Evolutionary conservation across 495 filamentous ascomycete species (phyloP).

Genomic region (Penicillium desertorum): DNA sequence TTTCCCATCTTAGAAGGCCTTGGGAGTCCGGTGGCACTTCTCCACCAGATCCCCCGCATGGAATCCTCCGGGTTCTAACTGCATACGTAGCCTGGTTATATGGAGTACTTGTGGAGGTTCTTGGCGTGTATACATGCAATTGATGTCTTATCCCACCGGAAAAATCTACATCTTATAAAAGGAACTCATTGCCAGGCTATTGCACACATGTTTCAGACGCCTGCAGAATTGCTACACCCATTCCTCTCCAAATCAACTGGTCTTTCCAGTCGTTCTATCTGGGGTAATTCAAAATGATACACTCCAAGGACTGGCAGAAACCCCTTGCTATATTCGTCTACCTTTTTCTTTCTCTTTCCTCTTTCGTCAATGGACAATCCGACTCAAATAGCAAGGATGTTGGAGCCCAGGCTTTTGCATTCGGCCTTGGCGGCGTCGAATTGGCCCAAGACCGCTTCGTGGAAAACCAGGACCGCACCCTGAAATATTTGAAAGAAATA

Average conservation of each 20-base stretch:
- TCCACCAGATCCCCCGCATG: neutral
- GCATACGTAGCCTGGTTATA: too few species aligned
- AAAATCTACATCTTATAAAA: neutral
- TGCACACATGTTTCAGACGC: neutral
- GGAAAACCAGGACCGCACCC: neutral
- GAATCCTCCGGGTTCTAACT: neutral
- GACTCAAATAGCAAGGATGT: neutral
- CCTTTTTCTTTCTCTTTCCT: constrained; percentile 1
- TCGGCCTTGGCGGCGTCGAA: constrained; percentile 1
- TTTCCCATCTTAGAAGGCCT: too few species aligned
- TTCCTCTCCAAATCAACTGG: neutral
- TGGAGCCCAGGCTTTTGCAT: neutral
- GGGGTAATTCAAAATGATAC: neutral
- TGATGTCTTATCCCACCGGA: neutral
- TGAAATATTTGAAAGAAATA: constrained; percentile 3
- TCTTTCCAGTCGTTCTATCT: neutral
- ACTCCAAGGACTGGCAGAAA: neutral
- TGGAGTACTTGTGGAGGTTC: neutral
- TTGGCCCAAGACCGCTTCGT: neutral
- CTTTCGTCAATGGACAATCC: neutral
- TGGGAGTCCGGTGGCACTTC: neutral
- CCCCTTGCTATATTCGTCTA: neutral
- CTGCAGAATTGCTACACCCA: neutral
- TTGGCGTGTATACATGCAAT: neutral
- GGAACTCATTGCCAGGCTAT: neutral